These are phyloP conservation scores for Cornus kousa DNA, from an alignment of 148 eudicot species.

Conservation along the genomic window DNA sequence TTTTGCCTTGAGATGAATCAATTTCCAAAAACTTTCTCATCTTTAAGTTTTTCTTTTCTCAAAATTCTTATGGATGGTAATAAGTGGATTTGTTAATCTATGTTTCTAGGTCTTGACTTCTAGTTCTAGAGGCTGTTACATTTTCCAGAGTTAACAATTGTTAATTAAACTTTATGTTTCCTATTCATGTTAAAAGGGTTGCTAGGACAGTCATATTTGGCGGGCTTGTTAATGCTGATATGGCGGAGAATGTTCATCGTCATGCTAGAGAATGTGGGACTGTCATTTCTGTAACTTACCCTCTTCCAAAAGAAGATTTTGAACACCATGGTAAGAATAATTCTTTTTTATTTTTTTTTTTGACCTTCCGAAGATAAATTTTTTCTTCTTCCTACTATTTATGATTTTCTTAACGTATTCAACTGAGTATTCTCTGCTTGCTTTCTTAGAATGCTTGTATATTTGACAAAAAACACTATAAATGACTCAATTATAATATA, in stretches of 20 bases:
- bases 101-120: too few relatives aligned
- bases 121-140: too few relatives aligned
- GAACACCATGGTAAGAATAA: slow-evolving; percentile 57
- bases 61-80: too few relatives aligned
- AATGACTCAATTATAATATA: not conserved
- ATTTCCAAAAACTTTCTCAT: too few relatives aligned
- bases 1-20: too few relatives aligned
- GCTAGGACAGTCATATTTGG: slow-evolving; percentile 92
- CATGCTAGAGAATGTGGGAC: slow-evolving; percentile 69
- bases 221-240: slow-evolving; percentile 56
- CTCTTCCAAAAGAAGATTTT: slow-evolving; percentile 82
- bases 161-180: too few relatives aligned
- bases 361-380: not conserved
- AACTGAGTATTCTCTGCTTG: not conserved
- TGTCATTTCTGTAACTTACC: slow-evolving; percentile 67
- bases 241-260: slow-evolving; percentile 73
- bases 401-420: not conserved
- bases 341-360: not conserved
- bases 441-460: not conserved
- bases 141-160: too few relatives aligned
- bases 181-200: slow-evolving; percentile 51
- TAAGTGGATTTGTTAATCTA: too few relatives aligned
- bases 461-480: not conserved
- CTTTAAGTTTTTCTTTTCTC: too few relatives aligned
- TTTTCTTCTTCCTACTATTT: not conserved